Base-by-base conservation (phyloP, 2,329 filamentous ascomycete genomes). In the Bipolaris gigantea region DNA sequence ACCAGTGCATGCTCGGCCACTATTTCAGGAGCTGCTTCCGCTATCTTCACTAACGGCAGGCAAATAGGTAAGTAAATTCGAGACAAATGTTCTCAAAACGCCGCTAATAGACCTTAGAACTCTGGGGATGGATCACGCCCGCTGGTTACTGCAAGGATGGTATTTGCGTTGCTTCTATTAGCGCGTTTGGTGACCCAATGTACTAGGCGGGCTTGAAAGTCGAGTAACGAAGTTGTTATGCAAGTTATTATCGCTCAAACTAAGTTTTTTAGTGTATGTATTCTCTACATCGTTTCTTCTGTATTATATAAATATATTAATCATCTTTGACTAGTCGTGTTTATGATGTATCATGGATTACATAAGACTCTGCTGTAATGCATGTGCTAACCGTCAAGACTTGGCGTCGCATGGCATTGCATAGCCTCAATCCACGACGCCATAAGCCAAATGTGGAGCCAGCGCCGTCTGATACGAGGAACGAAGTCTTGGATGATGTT, bases 401-500 rank as follows among this genome's bases (percentile, higher is more conserved):
- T 19, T 32, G 38, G 39, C 21, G 19, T 40, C 19, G 43, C 43
- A 36, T 48, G 34, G 44, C 34, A 32, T 41, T 39, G 49, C 53
- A 42, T 41, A 55, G 48, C 48, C 53, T 48, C 53, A 44, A 42
- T 48, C 27, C 33, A 32, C 23, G 36, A 53, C 49, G 30, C 44
- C 44, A 56, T 46, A 27, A 45, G 33, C 38, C 21, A 55, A 59
- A 52, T 56, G 59, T 56, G 56, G 59, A 55, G 38, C 50, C 45
- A n/a, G 44, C 43, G 32, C 45, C 34, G 45, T 52, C 49, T 56
- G 56, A 56, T 50, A 59, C 56, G 58, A 53, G 35, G 56, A 42
- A 46, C 33, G 32, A 43, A 41, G 46, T 42, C 51, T 55, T 57
- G 55, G 46, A 36, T 30, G 30, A 48, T 40, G 35, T 30, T 43